Percentiles rank a stretch among this genome's conserved stretches.
These are phyloP conservation scores for Sechiopsis laciniata DNA, from an alignment of 306 rosid species.

Conservation along the genomic window DNA sequence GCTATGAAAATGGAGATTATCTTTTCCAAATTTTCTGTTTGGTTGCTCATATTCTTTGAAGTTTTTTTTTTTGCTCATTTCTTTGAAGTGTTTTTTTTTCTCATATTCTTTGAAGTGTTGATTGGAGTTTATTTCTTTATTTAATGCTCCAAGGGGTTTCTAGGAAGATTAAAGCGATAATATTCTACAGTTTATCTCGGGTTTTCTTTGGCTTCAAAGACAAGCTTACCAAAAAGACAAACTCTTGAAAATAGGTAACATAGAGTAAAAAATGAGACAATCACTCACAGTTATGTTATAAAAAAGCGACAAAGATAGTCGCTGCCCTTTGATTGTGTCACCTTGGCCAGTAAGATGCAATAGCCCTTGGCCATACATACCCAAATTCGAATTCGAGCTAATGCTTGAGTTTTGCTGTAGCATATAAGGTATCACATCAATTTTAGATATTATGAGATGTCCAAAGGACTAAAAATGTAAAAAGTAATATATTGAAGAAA, in stretches of 20 bases:
- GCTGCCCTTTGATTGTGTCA: constrained; percentile 89
- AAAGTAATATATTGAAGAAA: background rate
- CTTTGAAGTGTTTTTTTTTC: no score
- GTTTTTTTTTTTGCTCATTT: no score
- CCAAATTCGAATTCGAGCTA: constrained; percentile 82
- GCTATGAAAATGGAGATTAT: no score
- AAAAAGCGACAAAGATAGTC: constrained; percentile 94
- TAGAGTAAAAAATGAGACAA: background rate
- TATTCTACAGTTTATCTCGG: no score
- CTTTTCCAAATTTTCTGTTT: no score
- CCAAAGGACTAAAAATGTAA: constrained; percentile 24
- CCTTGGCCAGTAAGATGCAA: constrained; percentile 81
- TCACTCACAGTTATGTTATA: constrained; percentile 91
- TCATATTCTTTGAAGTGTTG: no score
- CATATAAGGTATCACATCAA: constrained; percentile 28
- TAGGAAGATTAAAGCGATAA: no score
- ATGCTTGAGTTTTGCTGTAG: constrained; percentile 85
- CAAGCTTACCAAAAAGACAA: background rate
- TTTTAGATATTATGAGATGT: constrained; percentile 26
- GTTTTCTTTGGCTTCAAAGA: no score
- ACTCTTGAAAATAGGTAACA: constrained; percentile 9
- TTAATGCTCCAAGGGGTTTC: no score
- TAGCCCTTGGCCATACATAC: constrained; percentile 91
- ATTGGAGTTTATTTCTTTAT: no score
- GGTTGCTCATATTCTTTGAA: no score